phyloP scores from a whole-genome alignment of 495 filamentous ascomycete species.

The Extremus antarcticus region DNA sequence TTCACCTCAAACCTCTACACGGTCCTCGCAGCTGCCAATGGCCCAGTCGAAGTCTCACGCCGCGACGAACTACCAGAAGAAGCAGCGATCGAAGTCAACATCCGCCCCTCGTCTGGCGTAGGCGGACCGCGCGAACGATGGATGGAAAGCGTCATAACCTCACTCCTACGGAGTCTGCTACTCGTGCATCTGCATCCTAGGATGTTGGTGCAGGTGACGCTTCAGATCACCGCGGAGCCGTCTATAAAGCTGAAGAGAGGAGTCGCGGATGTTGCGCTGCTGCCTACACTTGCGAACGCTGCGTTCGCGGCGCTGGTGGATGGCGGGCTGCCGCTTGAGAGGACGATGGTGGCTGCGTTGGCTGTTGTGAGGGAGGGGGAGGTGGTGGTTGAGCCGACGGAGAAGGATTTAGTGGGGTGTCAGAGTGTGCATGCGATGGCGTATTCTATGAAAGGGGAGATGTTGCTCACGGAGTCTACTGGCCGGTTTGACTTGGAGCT shows the following conservation, averaged over 20 bases:
- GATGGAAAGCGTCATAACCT: slow-evolving; percentile 58
- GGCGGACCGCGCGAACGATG: slow-evolving; percentile 67
- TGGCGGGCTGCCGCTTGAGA: slow-evolving; percentile 10
- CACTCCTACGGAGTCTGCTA: slow-evolving; percentile 57
- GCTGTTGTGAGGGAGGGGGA: slow-evolving; percentile 44
- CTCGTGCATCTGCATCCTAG: slow-evolving; percentile 58
- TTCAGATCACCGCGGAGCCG: slow-evolving; percentile 50
- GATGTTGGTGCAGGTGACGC: slow-evolving; percentile 55
- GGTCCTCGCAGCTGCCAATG: slow-evolving; percentile 77
- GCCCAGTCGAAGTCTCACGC: slow-evolving; percentile 80
- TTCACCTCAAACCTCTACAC: slow-evolving; percentile 69
- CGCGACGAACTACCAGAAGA: slow-evolving; percentile 84
- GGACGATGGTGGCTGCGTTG: slow-evolving; percentile 8
- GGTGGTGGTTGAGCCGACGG: slow-evolving; percentile 40
- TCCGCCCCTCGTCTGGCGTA: slow-evolving; percentile 74
- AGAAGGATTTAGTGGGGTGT: slow-evolving; percentile 42
- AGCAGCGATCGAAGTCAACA: slow-evolving; percentile 77
- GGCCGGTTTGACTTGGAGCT: slow-evolving; percentile 64
- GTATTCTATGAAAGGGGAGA: slow-evolving; percentile 61
- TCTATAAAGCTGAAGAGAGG: neutral
- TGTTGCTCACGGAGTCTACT: slow-evolving; percentile 71
- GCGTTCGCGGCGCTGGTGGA: slow-evolving; percentile 21
- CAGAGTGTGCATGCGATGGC: slow-evolving; percentile 55
- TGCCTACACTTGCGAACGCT: slow-evolving; percentile 25
- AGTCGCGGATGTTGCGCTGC: slow-evolving; percentile 10